Conservation (phyloP, 768 basidiomycete genomes). For the Kondoa malvinella region DNA sequence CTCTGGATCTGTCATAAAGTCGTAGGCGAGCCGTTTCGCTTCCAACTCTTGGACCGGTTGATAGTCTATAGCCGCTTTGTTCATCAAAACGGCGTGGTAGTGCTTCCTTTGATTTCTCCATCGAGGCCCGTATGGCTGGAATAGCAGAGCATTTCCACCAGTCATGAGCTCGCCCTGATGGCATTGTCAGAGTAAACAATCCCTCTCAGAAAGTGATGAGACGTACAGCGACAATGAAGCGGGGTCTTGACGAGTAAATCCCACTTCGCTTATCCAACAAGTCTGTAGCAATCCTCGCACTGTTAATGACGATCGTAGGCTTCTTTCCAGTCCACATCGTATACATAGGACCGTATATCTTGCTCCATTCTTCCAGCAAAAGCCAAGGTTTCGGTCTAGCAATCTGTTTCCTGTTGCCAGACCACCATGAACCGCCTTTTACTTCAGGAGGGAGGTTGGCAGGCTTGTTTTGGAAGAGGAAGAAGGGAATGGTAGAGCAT, state of each 20-base stretch:
- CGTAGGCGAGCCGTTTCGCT: conserved; percentile 11
- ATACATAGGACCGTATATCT: conserved; percentile 20
- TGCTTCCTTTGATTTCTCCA: conserved; percentile 16
- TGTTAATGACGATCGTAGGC: conserved; percentile 21
- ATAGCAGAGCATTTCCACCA: conserved; percentile 4
- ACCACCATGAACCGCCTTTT: no score
- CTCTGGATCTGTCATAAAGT: background rate
- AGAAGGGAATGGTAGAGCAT: no score
- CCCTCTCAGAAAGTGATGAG: background rate
- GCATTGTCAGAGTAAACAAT: no score
- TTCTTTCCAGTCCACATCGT: conserved; percentile 23
- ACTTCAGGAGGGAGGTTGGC: no score
- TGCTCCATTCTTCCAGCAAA: conserved; percentile 17
- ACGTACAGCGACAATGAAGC: conserved; percentile 19
- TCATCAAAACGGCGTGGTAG: conserved; percentile 13
- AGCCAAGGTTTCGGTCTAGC: conserved; percentile 24
- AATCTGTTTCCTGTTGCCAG: background rate
- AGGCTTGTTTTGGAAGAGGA: no score
- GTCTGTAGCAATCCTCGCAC: conserved; percentile 14
- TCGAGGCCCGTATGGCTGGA: conserved; percentile 12
- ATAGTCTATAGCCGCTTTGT: conserved; percentile 11
- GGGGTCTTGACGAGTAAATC: conserved; percentile 23
- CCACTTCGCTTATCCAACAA: conserved; percentile 21
- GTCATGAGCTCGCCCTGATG: conserved; percentile 21
- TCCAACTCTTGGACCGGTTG: conserved; percentile 15